These are phyloP conservation scores for Cystoderma amianthinum DNA, from an alignment of 768 basidiomycete species.

Conservation along the genomic window DNA sequence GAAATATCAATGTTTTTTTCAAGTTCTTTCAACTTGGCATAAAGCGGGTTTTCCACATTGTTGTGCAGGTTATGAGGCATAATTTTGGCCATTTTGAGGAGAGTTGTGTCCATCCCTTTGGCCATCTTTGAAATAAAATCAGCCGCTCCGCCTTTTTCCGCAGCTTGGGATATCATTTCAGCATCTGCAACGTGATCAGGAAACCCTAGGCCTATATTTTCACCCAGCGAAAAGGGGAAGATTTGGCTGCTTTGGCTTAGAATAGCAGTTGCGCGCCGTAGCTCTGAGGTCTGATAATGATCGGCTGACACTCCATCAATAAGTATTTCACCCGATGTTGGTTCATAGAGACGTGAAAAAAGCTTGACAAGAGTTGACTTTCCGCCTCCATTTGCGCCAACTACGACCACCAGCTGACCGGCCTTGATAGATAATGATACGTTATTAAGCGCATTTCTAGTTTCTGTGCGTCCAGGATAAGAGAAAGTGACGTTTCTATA, in stretches of 20 bases:
- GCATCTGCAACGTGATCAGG: constrained; percentile 10
- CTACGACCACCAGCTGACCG: constrained; percentile 47
- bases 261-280: constrained; percentile 37
- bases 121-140: constrained; percentile 29
- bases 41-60: constrained; percentile 19
- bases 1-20: constrained; percentile 23
- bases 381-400: constrained; percentile 50
- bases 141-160: constrained; percentile 30
- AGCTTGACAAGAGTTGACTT: constrained; percentile 49
- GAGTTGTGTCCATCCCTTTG: constrained; percentile 29
- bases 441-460: constrained; percentile 23
- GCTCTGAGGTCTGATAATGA: constrained; percentile 26
- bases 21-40: constrained; percentile 14
- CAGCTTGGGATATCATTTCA: constrained; percentile 21
- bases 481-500: constrained; percentile 42
- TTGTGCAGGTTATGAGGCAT: constrained; percentile 21
- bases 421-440: constrained; percentile 37
- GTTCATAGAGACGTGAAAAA: constrained; percentile 41
- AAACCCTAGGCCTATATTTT: constrained; percentile 31
- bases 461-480: constrained; percentile 39
- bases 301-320: constrained; percentile 34
- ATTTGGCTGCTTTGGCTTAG: constrained; percentile 43
- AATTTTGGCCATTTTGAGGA: constrained; percentile 21
- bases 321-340: constrained; percentile 31
- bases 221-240: constrained; percentile 37